Conservation (phyloP, 768 basidiomycete species). For the Pulveroboletus sp. region DNA sequence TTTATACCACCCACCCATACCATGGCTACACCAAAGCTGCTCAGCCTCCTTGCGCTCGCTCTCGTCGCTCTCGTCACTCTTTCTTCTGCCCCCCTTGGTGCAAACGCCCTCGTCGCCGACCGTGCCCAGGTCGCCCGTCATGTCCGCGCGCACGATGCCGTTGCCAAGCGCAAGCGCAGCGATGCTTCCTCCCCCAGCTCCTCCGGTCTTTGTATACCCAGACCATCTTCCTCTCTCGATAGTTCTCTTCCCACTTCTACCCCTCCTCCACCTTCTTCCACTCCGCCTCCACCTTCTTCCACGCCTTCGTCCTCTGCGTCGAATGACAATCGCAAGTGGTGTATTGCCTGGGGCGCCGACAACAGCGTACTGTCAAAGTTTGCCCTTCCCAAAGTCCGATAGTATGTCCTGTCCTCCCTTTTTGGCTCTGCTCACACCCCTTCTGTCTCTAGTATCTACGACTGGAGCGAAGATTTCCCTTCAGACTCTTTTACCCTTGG, state of each 20-base stretch:
- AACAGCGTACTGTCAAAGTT: constrained; percentile 47
- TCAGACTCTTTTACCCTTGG: constrained; percentile 29
- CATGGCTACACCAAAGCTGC: constrained; percentile 49
- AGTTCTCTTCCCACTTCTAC: background rate
- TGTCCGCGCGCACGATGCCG: constrained; percentile 39
- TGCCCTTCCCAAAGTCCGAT: constrained; percentile 34
- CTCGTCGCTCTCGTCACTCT: constrained; percentile 53
- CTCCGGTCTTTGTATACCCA: constrained; percentile 54
- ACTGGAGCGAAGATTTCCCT: constrained; percentile 55
- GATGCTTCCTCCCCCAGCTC: constrained; percentile 28
- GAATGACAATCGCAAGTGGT: background rate
- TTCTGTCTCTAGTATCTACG: constrained; percentile 44
- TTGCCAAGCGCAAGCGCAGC: constrained; percentile 48
- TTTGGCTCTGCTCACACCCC: background rate
- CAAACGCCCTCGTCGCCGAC: constrained; percentile 47
- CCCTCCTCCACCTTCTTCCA: constrained; percentile 9
- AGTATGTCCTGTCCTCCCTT: constrained; percentile 31
- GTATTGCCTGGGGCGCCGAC: background rate
- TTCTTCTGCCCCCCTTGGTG: constrained; percentile 43
- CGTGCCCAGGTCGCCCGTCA: constrained; percentile 41
- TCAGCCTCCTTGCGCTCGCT: constrained; percentile 56
- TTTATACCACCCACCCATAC: background rate
- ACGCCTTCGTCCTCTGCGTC: constrained; percentile 19
- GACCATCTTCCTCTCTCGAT: constrained; percentile 30
- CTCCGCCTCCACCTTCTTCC: constrained; percentile 7